Evolutionary conservation across 2,329 filamentous ascomycete species (phyloP).

Genomic region (Pseudogymnoascus sp.): DNA sequence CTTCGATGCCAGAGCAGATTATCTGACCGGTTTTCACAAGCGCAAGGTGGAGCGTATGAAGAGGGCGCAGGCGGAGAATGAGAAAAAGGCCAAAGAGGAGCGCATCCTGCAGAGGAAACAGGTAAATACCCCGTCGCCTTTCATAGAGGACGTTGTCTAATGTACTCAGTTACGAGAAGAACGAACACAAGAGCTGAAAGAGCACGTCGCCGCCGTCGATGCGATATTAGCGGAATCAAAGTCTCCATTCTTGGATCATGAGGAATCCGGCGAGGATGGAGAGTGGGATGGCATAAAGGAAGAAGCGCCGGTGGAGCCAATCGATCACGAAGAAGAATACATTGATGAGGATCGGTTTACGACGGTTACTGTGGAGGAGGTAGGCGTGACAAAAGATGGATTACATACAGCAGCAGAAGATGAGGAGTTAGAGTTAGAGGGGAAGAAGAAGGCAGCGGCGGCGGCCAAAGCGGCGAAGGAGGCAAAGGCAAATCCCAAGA

Average conservation of each 20-base stretch:
- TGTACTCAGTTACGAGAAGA: constrained; percentile 67
- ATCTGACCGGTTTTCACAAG: constrained; percentile 93
- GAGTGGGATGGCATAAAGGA: constrained; percentile 57
- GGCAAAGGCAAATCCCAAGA: constrained; percentile 31
- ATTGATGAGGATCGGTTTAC: constrained; percentile 94
- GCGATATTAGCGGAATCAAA: constrained; percentile 34
- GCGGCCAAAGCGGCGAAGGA: constrained; percentile 31
- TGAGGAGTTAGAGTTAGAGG: constrained; percentile 29
- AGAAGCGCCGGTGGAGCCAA: constrained; percentile 37
- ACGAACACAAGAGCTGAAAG: constrained; percentile 71
- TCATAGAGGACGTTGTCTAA: background rate
- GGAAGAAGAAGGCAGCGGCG: constrained; percentile 24
- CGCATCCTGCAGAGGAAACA: constrained; percentile 66
- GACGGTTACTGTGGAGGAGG: constrained; percentile 86
- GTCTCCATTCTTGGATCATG: constrained; percentile 26
- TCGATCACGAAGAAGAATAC: constrained; percentile 87
- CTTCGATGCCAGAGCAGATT: constrained; percentile 69
- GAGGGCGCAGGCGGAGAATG: constrained; percentile 73
- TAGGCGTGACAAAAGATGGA: constrained; percentile 70
- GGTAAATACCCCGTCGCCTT: constrained; percentile 43
- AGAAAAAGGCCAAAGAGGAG: constrained; percentile 70
- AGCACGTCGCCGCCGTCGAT: constrained; percentile 72
- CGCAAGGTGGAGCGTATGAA: constrained; percentile 81
- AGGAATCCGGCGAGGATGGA: constrained; percentile 36
- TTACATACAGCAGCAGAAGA: constrained; percentile 47